Conservation (phyloP, 768 basidiomycete species). For the Suillus sp. region DNA sequence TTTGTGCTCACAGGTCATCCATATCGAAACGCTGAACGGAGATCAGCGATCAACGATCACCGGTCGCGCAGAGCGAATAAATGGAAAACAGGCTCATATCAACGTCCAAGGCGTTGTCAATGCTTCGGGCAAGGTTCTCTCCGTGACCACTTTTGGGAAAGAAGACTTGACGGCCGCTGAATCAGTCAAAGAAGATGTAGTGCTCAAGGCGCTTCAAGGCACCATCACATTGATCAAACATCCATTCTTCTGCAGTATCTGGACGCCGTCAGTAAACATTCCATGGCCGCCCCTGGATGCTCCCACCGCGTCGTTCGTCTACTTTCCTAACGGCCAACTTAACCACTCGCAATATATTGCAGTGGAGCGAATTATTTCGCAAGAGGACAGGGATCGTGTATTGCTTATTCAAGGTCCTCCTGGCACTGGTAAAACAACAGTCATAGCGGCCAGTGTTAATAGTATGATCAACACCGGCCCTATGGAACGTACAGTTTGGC, state of each 20-base stretch:
- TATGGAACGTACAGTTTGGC: constrained; percentile 33
- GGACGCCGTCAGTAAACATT: constrained; percentile 24
- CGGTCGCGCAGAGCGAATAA: constrained; percentile 26
- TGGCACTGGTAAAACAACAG: constrained; percentile 47
- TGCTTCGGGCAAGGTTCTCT: constrained; percentile 19
- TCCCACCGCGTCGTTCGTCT: background rate
- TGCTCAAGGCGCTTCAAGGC: constrained; percentile 27
- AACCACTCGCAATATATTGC: constrained; percentile 33
- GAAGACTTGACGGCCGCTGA: constrained; percentile 62
- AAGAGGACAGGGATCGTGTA: constrained; percentile 22
- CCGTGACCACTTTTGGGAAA: constrained; percentile 54
- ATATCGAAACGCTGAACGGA: background rate
- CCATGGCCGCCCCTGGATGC: constrained; percentile 20
- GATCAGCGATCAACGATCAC: constrained; percentile 11
- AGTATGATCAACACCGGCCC: constrained; percentile 22
- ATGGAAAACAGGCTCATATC: constrained; percentile 44
- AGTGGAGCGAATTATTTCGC: constrained; percentile 34
- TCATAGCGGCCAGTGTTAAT: constrained; percentile 40
- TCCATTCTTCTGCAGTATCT: constrained; percentile 32
- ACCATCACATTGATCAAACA: constrained; percentile 19
- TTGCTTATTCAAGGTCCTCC: constrained; percentile 40
- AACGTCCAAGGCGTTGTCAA: constrained; percentile 25
- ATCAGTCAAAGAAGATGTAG: constrained; percentile 21
- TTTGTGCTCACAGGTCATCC: background rate
- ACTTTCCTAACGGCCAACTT: constrained; percentile 13